Percentiles rank a stretch among this genome's conserved stretches.
These are phyloP conservation scores for Corynespora cassiicola DNA, from an alignment of 2,329 filamentous ascomycete genomes.

Conservation along the genomic window DNA sequence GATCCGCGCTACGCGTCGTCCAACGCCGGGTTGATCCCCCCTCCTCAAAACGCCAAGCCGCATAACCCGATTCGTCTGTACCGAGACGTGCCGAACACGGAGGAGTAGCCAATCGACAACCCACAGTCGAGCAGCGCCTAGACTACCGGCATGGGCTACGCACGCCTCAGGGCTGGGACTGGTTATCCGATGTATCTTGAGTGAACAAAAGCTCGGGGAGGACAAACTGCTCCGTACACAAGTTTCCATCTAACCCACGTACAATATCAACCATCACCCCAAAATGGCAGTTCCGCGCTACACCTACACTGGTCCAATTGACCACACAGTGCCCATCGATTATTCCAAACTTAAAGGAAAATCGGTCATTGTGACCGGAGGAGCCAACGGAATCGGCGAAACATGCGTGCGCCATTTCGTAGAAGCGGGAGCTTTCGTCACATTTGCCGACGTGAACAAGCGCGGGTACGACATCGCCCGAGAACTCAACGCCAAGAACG, in stretches of 20 bases:
- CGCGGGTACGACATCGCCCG: slow-evolving; percentile 30
- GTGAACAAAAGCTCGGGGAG: background rate
- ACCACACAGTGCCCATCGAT: slow-evolving; percentile 46
- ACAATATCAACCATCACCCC: background rate
- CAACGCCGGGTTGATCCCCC: no score
- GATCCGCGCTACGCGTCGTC: no score
- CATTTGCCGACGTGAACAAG: slow-evolving; percentile 40
- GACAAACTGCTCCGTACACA: background rate
- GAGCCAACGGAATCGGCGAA: slow-evolving; percentile 48
- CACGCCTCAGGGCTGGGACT: slow-evolving; percentile 7
- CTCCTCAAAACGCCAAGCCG: no score
- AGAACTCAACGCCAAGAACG: slow-evolving; percentile 32
- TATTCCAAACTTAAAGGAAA: slow-evolving; percentile 49
- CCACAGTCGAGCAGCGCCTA: no score
- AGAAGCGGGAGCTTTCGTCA: slow-evolving; percentile 39
- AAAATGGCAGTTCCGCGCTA: slow-evolving; percentile 29
- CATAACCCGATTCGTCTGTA: no score
- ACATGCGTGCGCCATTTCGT: slow-evolving; percentile 39
- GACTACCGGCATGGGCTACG: background rate
- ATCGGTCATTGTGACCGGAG: slow-evolving; percentile 58
- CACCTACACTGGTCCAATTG: slow-evolving; percentile 42
- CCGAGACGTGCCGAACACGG: no score
- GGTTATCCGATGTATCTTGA: slow-evolving; percentile 8
- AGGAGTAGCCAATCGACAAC: slow-evolving; percentile 2
- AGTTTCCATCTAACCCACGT: background rate